phyloP scores from a whole-genome alignment of 2,329 filamentous ascomycete genomes.

The Cercospora sp. region DNA sequence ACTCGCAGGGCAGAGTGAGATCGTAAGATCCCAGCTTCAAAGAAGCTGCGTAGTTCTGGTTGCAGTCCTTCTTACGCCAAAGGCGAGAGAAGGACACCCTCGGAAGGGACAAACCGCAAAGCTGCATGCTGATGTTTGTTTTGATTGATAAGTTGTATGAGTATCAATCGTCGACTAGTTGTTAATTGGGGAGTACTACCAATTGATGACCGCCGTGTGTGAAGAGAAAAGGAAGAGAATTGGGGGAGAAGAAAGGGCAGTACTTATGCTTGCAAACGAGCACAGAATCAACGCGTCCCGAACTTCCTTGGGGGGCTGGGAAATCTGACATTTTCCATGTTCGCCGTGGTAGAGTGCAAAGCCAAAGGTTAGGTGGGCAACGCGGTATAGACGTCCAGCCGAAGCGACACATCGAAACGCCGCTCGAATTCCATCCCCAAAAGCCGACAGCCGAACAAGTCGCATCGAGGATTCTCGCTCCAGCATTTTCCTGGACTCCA shows the following conservation, averaged over 20 bases:
- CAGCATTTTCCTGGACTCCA: neutral
- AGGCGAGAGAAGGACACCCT: constrained; percentile 6
- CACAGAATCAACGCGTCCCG: neutral
- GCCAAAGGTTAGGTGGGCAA: neutral
- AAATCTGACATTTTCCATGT: neutral
- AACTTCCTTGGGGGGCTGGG: neutral
- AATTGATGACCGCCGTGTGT: neutral
- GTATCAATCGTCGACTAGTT: neutral
- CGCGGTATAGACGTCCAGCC: neutral
- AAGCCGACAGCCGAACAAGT: neutral
- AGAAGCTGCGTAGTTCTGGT: neutral
- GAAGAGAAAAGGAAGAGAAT: neutral
- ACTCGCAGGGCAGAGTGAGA: neutral
- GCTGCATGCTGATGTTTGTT: constrained; percentile 4
- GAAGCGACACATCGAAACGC: neutral
- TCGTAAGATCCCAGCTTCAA: constrained; percentile 1
- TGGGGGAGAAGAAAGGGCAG: neutral
- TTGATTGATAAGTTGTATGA: neutral
- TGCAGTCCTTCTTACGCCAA: neutral
- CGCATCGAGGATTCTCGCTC: neutral
- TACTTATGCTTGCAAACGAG: neutral
- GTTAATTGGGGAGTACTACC: constrained; percentile 1
- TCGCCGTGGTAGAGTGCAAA: neutral
- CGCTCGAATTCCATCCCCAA: neutral
- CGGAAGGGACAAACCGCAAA: constrained; percentile 11